A percentile compares a stretch with the other conserved stretches of the same genome.
Conservation (phyloP, 225 moss, liverwort and hornwort genomes). For the Sphagnum contortum region DNA sequence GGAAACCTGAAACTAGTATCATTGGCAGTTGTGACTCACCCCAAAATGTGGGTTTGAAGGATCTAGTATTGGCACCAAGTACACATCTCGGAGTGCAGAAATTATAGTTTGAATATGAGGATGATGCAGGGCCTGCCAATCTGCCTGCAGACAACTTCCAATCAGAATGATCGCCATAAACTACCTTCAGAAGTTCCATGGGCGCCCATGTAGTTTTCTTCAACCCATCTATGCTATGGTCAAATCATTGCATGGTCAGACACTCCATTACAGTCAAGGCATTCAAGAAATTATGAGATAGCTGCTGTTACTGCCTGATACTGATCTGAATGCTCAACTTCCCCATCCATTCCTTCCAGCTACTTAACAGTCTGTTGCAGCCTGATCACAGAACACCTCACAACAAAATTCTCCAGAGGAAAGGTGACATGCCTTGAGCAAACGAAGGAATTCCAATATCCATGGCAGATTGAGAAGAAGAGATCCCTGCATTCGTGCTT, state of each 20-base stretch:
- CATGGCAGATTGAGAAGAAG: slow-evolving; percentile 57
- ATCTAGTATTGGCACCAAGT: slow-evolving; percentile 51
- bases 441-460: slow-evolving; percentile 55
- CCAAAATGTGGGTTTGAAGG: slow-evolving; percentile 51
- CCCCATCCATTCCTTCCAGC: no score
- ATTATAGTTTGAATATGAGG: slow-evolving; percentile 42
- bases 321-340: no score
- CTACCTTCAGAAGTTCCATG: no score
- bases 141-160: slow-evolving; percentile 30
- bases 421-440: slow-evolving; percentile 38
- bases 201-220: no score
- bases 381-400: no score
- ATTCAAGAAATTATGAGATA: no score
- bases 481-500: slow-evolving; percentile 41
- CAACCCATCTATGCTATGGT: no score
- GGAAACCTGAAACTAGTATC: no score
- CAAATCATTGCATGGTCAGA: no score
- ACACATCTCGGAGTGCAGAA: slow-evolving; percentile 35
- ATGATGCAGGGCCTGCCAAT: slow-evolving; percentile 45
- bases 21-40: slow-evolving; percentile 14
- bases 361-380: no score
- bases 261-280: no score
- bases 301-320: no score
- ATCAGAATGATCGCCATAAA: background rate
- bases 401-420: background rate